These are phyloP conservation scores for Parasitella parasitica DNA, from an alignment of 371 early-diverging fungal genomes.

Conservation along the genomic window DNA sequence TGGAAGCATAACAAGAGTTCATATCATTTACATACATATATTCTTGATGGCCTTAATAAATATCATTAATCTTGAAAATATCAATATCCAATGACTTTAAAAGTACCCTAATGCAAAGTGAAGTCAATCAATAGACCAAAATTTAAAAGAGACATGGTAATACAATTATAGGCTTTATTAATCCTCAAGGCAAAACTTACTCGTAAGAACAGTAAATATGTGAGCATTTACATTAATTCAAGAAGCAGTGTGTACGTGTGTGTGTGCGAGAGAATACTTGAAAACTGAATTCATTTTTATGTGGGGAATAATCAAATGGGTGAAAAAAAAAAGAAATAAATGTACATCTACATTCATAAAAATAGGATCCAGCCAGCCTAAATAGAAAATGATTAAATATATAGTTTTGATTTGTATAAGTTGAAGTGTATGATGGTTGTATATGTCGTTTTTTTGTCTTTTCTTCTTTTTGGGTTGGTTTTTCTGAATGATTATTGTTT, in stretches of 20 bases:
- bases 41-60: no score
- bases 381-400: constrained; percentile 15
- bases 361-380: constrained; percentile 16
- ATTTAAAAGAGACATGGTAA: no score
- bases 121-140: no score
- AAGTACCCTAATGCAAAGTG: no score
- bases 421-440: background rate
- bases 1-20: no score
- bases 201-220: no score
- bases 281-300: background rate
- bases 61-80: no score
- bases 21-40: no score
- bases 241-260: background rate
- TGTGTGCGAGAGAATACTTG: background rate
- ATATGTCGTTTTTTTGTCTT: background rate
- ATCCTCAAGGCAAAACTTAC: no score
- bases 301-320: background rate
- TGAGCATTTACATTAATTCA: no score
- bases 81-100: no score
- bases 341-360: constrained; percentile 10
- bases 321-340: constrained; percentile 5
- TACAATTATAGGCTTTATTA: no score
- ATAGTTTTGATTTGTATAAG: constrained; percentile 7
- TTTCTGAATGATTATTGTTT: background rate
- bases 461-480: background rate